These are phyloP conservation scores for Suhomyces maxii DNA, from an alignment of 1,139 yeast genomes.

Conservation along the genomic window DNA sequence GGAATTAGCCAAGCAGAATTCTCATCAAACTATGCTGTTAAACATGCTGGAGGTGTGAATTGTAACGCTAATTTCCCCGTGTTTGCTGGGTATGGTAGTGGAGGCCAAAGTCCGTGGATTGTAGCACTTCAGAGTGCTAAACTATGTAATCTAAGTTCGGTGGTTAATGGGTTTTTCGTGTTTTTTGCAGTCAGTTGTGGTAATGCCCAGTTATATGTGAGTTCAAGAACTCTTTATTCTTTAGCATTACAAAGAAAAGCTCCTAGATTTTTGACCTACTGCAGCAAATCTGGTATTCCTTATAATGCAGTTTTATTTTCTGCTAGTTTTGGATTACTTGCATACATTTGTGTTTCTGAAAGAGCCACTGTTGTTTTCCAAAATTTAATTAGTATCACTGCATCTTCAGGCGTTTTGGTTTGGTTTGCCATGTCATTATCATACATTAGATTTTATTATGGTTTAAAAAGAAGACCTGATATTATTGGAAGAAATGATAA, in stretches of 20 bases:
- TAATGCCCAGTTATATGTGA: slow-evolving; percentile 72
- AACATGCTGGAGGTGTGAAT: slow-evolving; percentile 41
- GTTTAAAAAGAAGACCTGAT: slow-evolving; percentile 65
- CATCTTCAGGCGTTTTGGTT: slow-evolving; percentile 70
- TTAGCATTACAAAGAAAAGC: slow-evolving; percentile 71
- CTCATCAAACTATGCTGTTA: slow-evolving; percentile 32
- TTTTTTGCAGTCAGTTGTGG: slow-evolving; percentile 79
- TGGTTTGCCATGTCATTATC: slow-evolving; percentile 85
- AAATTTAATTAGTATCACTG: slow-evolving; percentile 61
- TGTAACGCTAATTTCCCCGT: slow-evolving; percentile 34
- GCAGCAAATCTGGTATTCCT: slow-evolving; percentile 71
- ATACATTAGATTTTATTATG: slow-evolving; percentile 68
- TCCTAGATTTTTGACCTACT: slow-evolving; percentile 57
- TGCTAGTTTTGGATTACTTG: slow-evolving; percentile 58
- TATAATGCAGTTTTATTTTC: slow-evolving; percentile 66
- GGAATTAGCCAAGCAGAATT: slow-evolving; percentile 29
- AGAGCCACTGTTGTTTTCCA: slow-evolving; percentile 66
- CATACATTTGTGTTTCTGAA: slow-evolving; percentile 59
- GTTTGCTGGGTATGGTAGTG: slow-evolving; percentile 55
- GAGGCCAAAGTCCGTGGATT: slow-evolving; percentile 76
- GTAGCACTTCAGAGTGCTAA: slow-evolving; percentile 75
- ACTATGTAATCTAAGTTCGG: slow-evolving; percentile 60
- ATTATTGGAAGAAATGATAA: slow-evolving; percentile 62
- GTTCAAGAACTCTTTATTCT: slow-evolving; percentile 76
- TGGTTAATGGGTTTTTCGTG: slow-evolving; percentile 64